These are phyloP conservation scores for Stephanodiscus minutulus DNA, from an alignment of 108 stramenopile species.

Conservation along the genomic window DNA sequence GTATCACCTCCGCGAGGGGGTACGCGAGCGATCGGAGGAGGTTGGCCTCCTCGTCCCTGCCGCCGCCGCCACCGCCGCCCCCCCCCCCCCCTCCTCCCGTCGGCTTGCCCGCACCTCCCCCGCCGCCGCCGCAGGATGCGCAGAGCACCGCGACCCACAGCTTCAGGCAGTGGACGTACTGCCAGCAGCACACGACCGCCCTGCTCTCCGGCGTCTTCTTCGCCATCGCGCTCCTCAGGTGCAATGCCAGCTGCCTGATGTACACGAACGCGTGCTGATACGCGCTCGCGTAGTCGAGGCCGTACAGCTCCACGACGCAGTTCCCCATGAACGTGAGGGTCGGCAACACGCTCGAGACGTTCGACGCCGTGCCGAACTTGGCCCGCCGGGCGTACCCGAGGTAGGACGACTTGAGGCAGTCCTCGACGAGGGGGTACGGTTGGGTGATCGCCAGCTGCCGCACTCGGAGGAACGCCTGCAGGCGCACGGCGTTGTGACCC, in stretches of 20 bases:
- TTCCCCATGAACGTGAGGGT: conserved; percentile 94
- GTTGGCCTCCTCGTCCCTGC: conserved; percentile 58
- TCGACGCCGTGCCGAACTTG: conserved; percentile 82
- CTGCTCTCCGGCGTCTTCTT: conserved; percentile 88
- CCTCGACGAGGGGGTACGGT: conserved; percentile 92
- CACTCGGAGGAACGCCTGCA: conserved; percentile 92
- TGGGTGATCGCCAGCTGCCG: conserved; percentile 91
- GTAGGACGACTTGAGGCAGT: conserved; percentile 90
- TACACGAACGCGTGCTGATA: conserved; percentile 99
- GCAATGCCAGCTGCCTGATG: conserved; percentile 96
- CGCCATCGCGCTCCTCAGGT: conserved; percentile 89
- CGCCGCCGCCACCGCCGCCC: conserved; percentile 34
- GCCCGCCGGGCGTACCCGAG: conserved; percentile 91
- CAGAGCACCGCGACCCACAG: conserved; percentile 93
- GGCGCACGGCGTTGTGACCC: conserved; percentile 83
- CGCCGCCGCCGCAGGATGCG: conserved; percentile 61
- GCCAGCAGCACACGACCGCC: conserved; percentile 92
- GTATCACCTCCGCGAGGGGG: conserved; percentile 88
- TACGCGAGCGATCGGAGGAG: conserved; percentile 82
- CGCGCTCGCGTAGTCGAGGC: conserved; percentile 88
- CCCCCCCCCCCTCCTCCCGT: conserved; percentile 31
- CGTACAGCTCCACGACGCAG: conserved; percentile 94
- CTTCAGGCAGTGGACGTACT: conserved; percentile 92
- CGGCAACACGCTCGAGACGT: conserved; percentile 62
- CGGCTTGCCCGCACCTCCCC: conserved; percentile 17